Evolutionary conservation across 148 eudicot genomes (phyloP), one percentile per base, ranked within the genome.

Genomic region (Camellia lanceoleosa): DNA sequence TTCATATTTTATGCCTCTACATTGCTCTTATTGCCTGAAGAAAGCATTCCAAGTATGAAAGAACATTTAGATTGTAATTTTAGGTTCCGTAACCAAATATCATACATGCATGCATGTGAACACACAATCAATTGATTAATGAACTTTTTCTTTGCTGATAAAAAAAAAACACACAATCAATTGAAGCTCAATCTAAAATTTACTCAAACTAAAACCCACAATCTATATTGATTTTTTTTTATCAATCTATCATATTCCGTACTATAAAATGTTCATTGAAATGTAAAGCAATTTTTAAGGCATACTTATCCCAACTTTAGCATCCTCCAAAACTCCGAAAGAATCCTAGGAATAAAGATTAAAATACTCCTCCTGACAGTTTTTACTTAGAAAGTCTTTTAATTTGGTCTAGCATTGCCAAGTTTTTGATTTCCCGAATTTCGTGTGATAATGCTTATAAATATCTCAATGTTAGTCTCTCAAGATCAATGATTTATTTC

Each of bases 1-100:
- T 77, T 84, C 95, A 93, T 95, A 16, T 73, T 49, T 59, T 78
- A 66, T 71, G 71, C 73, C 14, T 59, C 64, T 46, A 47, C 12
- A 67, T 10, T 46, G 62, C 54, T 58, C 15, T 0, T 43, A 42
- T 43, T 20, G 55, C 78, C 82, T 72, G 60, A 73, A 73, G 41
- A 64, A 60, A 66, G 52, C 0, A 52, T 14, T 16, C 23, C 44
- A n/a, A 14, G 55, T 55, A 56, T 73, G 13, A 73, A 13, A 4
- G 13, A 2, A n/a, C n/a, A n/a, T n/a, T n/a, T n/a, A n/a, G 58
- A 71, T 2, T 1, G 19, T 18, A 13, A 52, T 20, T 51, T 52
- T 41, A 71, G 38, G 5, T 11, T 20, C 43, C n/a, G 16, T 23
- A 20, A 38, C 60, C 60, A 52, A 19, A 68, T 43, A 70, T 70